Evolutionary conservation across 2,329 filamentous ascomycete species (phyloP).

Genomic region (Pseudopithomyces chartarum): DNA sequence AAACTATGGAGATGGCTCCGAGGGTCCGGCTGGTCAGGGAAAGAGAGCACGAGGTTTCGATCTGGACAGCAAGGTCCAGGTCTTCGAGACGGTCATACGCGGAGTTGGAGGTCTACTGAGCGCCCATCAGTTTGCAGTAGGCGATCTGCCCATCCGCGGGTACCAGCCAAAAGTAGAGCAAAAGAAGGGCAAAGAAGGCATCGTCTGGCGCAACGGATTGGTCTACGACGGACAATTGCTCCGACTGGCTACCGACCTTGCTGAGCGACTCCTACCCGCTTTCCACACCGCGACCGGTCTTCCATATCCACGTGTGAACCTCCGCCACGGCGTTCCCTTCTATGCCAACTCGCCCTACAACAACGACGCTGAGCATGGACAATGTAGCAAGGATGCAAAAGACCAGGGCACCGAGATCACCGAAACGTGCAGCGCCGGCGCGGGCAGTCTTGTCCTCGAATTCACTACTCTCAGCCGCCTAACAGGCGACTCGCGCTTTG

Average conservation of each 20-base stretch:
- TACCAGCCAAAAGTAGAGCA: conserved; percentile 62
- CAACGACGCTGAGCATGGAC: conserved; percentile 55
- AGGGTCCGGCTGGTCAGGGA: conserved; percentile 71
- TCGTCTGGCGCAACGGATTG: conserved; percentile 77
- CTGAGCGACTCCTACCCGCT: conserved; percentile 81
- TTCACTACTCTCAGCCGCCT: conserved; percentile 89
- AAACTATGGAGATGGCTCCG: conserved; percentile 84
- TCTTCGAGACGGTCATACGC: conserved; percentile 96
- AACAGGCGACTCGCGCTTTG: conserved; percentile 85
- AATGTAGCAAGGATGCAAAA: conserved; percentile 53
- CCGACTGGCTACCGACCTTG: conserved; percentile 85
- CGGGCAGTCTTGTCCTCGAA: conserved; percentile 92
- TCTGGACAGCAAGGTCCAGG: conserved; percentile 95
- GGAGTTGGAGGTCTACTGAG: conserved; percentile 90
- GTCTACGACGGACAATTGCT: conserved; percentile 88
- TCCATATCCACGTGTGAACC: conserved; percentile 92
- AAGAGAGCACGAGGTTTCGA: conserved; percentile 82
- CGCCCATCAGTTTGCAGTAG: conserved; percentile 89
- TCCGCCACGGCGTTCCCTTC: conserved; percentile 88
- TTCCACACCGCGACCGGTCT: conserved; percentile 91
- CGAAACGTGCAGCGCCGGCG: conserved; percentile 94
- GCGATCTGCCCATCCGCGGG: conserved; percentile 82
- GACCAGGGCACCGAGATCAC: conserved; percentile 72
- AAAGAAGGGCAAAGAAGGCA: conserved; percentile 49
- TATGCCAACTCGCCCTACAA: conserved; percentile 86